A percentile compares a stretch with the other conserved stretches of the same genome.
Conservation (phyloP, 306 rosid species). For the Begonia fuchsioides region DNA sequence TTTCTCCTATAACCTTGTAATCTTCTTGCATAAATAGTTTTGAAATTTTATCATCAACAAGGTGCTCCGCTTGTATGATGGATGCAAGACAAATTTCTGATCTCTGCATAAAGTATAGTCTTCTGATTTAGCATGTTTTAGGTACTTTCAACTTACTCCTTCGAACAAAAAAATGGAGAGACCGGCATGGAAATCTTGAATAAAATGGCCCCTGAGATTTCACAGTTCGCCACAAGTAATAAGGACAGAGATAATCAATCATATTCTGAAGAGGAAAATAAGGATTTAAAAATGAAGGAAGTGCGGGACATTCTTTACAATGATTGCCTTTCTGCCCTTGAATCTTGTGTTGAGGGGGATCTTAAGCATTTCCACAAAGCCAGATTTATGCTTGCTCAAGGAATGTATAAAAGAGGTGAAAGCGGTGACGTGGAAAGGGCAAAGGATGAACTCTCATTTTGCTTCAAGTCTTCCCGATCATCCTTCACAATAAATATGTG, state of each 20-base stretch:
- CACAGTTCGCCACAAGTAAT: constrained; percentile 16
- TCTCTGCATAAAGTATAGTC: not conserved
- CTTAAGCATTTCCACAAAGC: constrained; percentile 97
- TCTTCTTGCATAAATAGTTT: not conserved
- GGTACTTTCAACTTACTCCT: constrained; percentile 69
- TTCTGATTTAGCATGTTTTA: constrained; percentile 24
- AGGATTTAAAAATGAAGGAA: constrained; percentile 35
- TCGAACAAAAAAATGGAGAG: constrained; percentile 41
- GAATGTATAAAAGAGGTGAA: constrained; percentile 61
- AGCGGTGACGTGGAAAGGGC: constrained; percentile 71
- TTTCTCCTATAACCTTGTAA: not conserved
- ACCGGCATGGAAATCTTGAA: constrained; percentile 32
- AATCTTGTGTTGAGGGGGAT: constrained; percentile 93
- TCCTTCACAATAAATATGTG: constrained; percentile 97
- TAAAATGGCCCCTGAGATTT: constrained; percentile 22
- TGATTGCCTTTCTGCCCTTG: constrained; percentile 84
- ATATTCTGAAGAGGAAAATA: constrained; percentile 34
- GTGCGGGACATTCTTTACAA: constrained; percentile 71
- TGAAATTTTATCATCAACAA: no score
- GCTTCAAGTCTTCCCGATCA: constrained; percentile 95
- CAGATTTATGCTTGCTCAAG: constrained; percentile 91
- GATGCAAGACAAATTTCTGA: constrained; percentile 5
- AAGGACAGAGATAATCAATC: constrained; percentile 17
- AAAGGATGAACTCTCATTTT: constrained; percentile 89
- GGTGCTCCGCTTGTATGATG: not conserved